phyloP scores from a whole-genome alignment of 23 red algal species.

The Agarophyton chilense region DNA sequence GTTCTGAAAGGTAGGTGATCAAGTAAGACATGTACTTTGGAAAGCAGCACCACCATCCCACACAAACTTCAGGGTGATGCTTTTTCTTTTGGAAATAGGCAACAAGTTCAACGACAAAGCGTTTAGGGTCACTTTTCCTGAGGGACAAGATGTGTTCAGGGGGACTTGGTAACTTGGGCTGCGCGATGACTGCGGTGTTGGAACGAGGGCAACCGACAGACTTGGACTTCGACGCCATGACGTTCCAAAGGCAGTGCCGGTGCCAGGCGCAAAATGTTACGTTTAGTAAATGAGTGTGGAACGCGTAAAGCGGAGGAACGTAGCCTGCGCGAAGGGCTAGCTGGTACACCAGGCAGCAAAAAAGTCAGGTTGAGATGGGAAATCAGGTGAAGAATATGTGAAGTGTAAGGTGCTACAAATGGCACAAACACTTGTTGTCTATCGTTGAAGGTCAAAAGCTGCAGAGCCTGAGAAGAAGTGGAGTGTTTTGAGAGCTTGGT shows the following conservation, averaged over 20 bases:
- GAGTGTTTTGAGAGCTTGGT: too few relatives aligned
- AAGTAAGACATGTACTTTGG: slow-evolving; percentile 25
- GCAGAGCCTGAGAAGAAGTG: too few relatives aligned
- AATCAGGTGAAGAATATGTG: not conserved
- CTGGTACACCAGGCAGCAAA: not conserved
- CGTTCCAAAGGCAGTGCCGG: not conserved
- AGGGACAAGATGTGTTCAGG: not conserved
- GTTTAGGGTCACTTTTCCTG: not conserved
- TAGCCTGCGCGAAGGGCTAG: not conserved
- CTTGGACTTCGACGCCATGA: not conserved
- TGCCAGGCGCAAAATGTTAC: not conserved
- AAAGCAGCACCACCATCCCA: slow-evolving; percentile 58
- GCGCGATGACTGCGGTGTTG: not conserved
- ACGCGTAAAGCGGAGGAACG: not conserved
- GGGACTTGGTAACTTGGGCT: not conserved
- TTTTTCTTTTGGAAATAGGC: not conserved
- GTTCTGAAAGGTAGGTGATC: slow-evolving; percentile 40
- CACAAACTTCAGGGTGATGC: slow-evolving; percentile 22
- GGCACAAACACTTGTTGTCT: not conserved
- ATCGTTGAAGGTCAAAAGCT: not conserved
- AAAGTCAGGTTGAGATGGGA: not conserved
- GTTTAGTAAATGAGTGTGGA: not conserved
- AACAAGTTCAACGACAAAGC: slow-evolving; percentile 12
- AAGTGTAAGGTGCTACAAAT: not conserved
- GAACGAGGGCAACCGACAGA: not conserved